These are phyloP conservation scores for Kwoniella shivajii DNA, from an alignment of 1,284 basidiomycete genomes.

Conservation along the genomic window DNA sequence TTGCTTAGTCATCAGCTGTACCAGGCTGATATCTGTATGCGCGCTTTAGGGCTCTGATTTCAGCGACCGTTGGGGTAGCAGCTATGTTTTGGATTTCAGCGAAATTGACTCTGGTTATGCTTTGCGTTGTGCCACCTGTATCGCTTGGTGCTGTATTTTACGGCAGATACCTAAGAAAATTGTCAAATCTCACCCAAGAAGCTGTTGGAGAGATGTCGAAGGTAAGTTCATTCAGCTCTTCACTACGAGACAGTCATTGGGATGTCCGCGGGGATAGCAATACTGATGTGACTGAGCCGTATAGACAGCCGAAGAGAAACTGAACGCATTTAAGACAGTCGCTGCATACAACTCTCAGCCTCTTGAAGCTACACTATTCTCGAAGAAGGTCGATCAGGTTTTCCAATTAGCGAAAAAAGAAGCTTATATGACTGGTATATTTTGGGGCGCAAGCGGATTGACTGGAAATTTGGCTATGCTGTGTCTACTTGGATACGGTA, in stretches of 20 bases:
- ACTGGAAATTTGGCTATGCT: constrained; percentile 92
- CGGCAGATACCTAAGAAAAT: constrained; percentile 87
- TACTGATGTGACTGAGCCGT: no score
- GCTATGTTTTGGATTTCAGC: constrained; percentile 97
- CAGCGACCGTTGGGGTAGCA: constrained; percentile 86
- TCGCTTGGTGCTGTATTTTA: constrained; percentile 95
- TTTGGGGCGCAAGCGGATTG: constrained; percentile 91
- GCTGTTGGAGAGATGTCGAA: constrained; percentile 94
- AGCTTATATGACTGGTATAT: constrained; percentile 85
- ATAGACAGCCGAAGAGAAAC: constrained; percentile 83
- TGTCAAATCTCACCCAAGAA: constrained; percentile 91
- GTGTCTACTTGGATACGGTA: constrained; percentile 86
- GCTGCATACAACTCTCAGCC: constrained; percentile 79
- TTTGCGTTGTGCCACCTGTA: constrained; percentile 90
- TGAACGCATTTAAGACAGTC: constrained; percentile 90
- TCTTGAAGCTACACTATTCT: constrained; percentile 66
- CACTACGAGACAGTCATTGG: no score
- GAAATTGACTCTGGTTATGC: constrained; percentile 86
- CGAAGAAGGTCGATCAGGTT: constrained; percentile 65
- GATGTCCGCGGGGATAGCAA: no score
- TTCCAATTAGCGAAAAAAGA: constrained; percentile 80
- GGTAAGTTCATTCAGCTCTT: constrained; percentile 56
- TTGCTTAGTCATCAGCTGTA: not conserved
- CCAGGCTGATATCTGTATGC: not conserved
- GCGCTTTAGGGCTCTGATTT: constrained; percentile 66